phyloP scores from a whole-genome alignment of 169 alveolate species.

The Plasmodium knowlesi region DNA sequence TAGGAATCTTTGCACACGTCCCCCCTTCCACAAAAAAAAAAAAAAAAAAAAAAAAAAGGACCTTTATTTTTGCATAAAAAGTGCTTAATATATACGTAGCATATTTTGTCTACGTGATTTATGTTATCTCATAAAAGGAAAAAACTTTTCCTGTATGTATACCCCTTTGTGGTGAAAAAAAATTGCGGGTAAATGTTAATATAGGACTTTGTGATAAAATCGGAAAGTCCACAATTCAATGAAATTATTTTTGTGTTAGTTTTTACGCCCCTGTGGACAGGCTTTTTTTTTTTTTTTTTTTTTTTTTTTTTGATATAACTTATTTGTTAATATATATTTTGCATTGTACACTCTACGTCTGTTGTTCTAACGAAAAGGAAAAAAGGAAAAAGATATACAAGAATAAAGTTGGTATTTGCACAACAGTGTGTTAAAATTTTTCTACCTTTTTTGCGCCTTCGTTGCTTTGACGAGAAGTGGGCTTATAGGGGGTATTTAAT shows the following conservation, averaged over 20 bases:
- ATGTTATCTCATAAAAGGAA: background rate
- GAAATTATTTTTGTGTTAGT: background rate
- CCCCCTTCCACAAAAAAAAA: too few species aligned
- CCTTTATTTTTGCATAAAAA: background rate
- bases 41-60: conserved; percentile 12
- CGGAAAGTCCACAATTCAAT: background rate
- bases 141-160: background rate
- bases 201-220: background rate
- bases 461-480: background rate
- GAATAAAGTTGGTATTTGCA: background rate
- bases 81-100: background rate
- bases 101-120: background rate
- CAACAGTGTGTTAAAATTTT: background rate
- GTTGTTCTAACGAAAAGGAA: background rate
- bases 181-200: background rate
- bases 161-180: background rate
- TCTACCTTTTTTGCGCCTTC: background rate
- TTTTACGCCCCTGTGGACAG: background rate
- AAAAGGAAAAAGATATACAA: background rate
- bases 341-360: background rate
- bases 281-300: conserved; percentile 2
- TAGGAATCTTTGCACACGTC: background rate
- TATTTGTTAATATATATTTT: background rate
- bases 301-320: conserved; percentile 1
- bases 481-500: background rate